Evolutionary conservation across 2,329 filamentous ascomycete species (phyloP).

Genomic region (Aspergillus sp.): DNA sequence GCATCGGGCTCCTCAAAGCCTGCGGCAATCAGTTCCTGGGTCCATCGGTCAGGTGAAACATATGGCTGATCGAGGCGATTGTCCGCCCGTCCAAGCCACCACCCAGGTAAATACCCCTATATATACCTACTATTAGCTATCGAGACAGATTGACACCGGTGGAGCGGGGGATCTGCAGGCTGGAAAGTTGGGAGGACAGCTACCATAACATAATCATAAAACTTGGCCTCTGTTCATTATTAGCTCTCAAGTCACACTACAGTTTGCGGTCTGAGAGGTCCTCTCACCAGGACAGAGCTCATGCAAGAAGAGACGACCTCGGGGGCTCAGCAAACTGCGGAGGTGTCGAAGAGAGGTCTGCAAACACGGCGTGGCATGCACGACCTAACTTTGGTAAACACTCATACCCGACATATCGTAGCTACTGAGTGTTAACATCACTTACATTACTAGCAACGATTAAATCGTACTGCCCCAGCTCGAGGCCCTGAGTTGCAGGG

Average conservation of each 20-base stretch:
- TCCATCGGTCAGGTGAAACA: constrained; percentile 4
- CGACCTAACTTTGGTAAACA: constrained; percentile 23
- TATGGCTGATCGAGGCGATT: neutral
- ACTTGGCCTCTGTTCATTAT: neutral
- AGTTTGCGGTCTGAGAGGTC: fast-evolving
- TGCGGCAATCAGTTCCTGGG: neutral
- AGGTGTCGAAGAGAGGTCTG: neutral
- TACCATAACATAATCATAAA: neutral
- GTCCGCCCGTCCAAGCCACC: constrained; percentile 12
- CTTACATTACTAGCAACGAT: constrained; percentile 30
- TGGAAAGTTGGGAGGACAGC: neutral
- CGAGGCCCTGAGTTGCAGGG: constrained; percentile 32
- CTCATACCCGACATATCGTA: no score
- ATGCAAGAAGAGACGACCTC: constrained; percentile 8
- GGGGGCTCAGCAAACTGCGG: neutral
- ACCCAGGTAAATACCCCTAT: constrained; percentile 9
- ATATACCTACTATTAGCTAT: neutral
- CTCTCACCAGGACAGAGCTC: constrained; percentile 5
- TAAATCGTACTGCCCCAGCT: constrained; percentile 32
- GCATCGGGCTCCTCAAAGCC: constrained; percentile 10
- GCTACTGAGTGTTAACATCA: neutral
- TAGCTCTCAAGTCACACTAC: no score
- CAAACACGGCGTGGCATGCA: constrained; percentile 33
- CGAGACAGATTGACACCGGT: no score
- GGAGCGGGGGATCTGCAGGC: no score